Base-by-base conservation (phyloP, 805 yeast species). In the Grigorovia transvaalensis region DNA sequence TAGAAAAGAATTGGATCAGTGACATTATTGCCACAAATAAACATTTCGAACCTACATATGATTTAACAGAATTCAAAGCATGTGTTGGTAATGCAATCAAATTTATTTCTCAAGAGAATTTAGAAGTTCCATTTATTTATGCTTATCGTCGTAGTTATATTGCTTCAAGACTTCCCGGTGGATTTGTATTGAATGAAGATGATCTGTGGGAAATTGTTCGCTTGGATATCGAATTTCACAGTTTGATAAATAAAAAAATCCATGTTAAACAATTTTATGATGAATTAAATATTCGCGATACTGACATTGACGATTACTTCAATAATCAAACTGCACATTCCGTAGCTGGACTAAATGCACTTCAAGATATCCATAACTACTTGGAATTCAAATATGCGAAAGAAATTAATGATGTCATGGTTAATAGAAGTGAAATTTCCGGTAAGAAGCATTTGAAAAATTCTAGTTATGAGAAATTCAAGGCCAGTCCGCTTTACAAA, bases 81-180 rank as follows among this genome's bases (percentile, higher is more conserved):
- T 84, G 96, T 1, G 86, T 93, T 7, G 79, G 80, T 12, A 81
- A 78, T 68, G 87, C 76, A 46, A 83, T 78, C 61, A 86, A 75
- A 62, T 89, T 81, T 57, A 72, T 93, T 33, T 75, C 89, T 13
- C 81, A 80, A 59, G 95, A 90, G 48, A 76, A 82, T 53, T 76
- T 85, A 56, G 99, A 93, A 65, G 96, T 91, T 5, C 98, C 99
- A 11, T 87, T 89, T 61, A 89, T 93, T 54, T 89, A 96, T 86
- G 85, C 89, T 27, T 96, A 89, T 64, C 85, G 98, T 66, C 86
- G 95, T 69, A 98, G 93, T 68, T 88, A 86, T 64, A 79, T 79
- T 33, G 64, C 67, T 2, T 70, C 75, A 11, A 73, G 71, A 53
- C 71, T 71, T 48, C 73, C 68, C 20, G 71, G 73, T 33, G 78